Base-by-base conservation (phyloP, 805 yeast species). In the Candida vartiovaarae region DNA sequence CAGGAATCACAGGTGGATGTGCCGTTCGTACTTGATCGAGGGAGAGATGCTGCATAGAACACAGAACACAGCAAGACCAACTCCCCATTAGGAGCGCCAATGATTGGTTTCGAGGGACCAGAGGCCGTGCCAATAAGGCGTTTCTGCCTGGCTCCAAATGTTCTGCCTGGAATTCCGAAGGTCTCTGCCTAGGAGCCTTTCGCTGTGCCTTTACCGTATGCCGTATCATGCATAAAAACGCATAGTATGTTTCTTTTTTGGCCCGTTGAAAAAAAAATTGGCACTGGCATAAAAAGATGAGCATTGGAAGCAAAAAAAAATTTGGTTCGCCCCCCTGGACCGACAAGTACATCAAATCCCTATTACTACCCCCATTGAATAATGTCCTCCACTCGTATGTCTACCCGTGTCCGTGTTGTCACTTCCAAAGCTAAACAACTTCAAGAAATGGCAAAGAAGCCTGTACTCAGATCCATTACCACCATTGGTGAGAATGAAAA, bases 371-470 rank as follows among this genome's bases (percentile, higher is more conserved):
- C 31, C 15, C 5, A 33, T 4, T 20, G 44, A 41, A 47, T 15
- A 31, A 55, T 55, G 55, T 52, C 41, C 30, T 41, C 34, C 38
- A 56, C 53, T 51, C 62, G 62, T 56, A 57, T 56, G 62, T 57
- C 62, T 41, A 45, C 39, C 37, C 59, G 59, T 46, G 41, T 47
- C 33, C 55, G 54, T 45, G 41, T 40, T 39, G 41, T 46, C 24
- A 49, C 58, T 39, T 41, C 54, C 42, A 56, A 57, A 53, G 60
- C 61, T 56, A 57, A 57, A 54, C 60, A 54, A 49, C 40, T 44
- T 37, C 44, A 43, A 48, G 52, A 45, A 41, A 25, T 45, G 33
- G 31, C 45, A 43, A 38, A 34, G 34, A 57, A 55, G 46, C 61
- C 59, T 20, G 54, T 58, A 9, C 44, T 57, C 36, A 58, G 60